Percentiles rank a stretch among this genome's conserved stretches.
Evolutionary conservation across 2,329 filamentous ascomycete species (phyloP).

Genomic region (Trichocomaceae sp.): DNA sequence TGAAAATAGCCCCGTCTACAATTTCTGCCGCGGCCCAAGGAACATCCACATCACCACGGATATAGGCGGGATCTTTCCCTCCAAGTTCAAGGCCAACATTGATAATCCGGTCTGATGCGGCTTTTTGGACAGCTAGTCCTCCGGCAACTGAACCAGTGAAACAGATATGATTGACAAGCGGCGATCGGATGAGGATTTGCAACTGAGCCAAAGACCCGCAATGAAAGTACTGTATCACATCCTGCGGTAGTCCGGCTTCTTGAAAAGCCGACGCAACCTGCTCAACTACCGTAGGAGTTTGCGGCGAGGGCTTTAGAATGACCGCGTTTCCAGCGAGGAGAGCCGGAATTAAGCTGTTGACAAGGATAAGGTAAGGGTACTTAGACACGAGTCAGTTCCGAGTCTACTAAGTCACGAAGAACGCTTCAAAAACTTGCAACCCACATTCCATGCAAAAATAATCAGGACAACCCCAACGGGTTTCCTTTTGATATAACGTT

Average conservation of each 20-base stretch:
- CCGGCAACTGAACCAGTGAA: slow-evolving; percentile 92
- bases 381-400: slow-evolving; percentile 33
- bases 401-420: not conserved
- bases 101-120: slow-evolving; percentile 75
- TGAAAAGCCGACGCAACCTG: slow-evolving; percentile 69
- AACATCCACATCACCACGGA: slow-evolving; percentile 77
- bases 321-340: slow-evolving; percentile 83
- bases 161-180: slow-evolving; percentile 72
- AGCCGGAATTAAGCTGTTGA: slow-evolving; percentile 91
- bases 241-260: slow-evolving; percentile 71
- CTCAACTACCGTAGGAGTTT: slow-evolving; percentile 88
- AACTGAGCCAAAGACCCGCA: slow-evolving; percentile 71
- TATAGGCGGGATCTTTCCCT: slow-evolving; percentile 90
- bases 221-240: slow-evolving; percentile 90
- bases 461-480: slow-evolving; percentile 82
- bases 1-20: slow-evolving; percentile 93
- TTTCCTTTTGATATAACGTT: slow-evolving; percentile 79
- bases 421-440: slow-evolving; percentile 31
- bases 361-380: slow-evolving; percentile 91
- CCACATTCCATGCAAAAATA: slow-evolving; percentile 93
- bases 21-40: slow-evolving; percentile 91
- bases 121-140: slow-evolving; percentile 76
- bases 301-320: slow-evolving; percentile 89
- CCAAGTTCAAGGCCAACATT: slow-evolving; percentile 85
- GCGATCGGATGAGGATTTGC: slow-evolving; percentile 69